Conservation (phyloP, 2,329 filamentous ascomycete genomes). For the Ophiostoma fasciatum region DNA sequence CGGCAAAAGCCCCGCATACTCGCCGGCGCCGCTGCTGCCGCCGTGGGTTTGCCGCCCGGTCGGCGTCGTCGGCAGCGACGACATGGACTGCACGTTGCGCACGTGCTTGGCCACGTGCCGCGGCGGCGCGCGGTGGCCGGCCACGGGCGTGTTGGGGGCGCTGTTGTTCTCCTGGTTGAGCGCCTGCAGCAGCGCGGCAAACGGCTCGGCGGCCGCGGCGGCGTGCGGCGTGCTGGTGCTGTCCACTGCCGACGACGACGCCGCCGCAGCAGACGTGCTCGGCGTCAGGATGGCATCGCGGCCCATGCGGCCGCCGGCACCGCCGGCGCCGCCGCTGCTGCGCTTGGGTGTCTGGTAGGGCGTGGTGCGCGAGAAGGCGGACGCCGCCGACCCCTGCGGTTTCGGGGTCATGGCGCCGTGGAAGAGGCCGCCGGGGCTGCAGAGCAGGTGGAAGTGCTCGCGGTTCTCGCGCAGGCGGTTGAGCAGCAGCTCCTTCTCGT, state of each 20-base stretch:
- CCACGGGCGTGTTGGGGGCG: constrained; percentile 54
- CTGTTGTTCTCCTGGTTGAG: constrained; percentile 64
- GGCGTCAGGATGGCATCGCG: too few species aligned
- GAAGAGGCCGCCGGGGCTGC: constrained; percentile 57
- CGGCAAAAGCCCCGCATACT: constrained; percentile 40
- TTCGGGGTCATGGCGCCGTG: constrained; percentile 47
- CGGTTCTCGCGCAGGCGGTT: constrained; percentile 80
- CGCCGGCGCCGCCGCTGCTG: constrained; percentile 16
- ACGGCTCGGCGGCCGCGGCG: constrained; percentile 47
- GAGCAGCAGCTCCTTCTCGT: constrained; percentile 64
- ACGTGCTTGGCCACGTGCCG: constrained; percentile 47
- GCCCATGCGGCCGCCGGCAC: constrained; percentile 10
- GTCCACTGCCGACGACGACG: neutral
- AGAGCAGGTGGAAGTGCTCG: constrained; percentile 68
- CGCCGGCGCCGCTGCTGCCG: constrained; percentile 24
- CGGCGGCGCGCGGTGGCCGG: constrained; percentile 27
- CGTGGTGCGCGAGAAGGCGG: constrained; percentile 30
- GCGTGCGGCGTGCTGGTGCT: constrained; percentile 26
- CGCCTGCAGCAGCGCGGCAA: constrained; percentile 70
- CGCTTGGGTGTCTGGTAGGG: constrained; percentile 35
- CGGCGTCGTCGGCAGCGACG: constrained; percentile 70
- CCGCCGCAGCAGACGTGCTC: neutral
- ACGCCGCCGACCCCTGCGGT: constrained; percentile 25
- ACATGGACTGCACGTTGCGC: constrained; percentile 68
- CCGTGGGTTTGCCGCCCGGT: constrained; percentile 27